Base-by-base conservation (phyloP, 2,329 filamentous ascomycete species). In the Pseudocercospora vitis region DNA sequence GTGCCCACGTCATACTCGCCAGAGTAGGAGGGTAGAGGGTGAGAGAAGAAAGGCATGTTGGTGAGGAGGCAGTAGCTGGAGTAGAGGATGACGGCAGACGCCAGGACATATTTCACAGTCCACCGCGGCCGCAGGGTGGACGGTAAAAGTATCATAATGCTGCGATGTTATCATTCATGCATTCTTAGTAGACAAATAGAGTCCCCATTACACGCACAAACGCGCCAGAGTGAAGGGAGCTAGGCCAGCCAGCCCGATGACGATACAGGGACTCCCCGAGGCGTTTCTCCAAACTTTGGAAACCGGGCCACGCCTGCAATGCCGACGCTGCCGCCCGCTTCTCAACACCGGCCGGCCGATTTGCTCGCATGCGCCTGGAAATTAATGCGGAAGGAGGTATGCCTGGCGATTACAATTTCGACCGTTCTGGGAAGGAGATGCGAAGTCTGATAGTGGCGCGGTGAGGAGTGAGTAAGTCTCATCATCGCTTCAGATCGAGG, bases 1-100 rank as follows among this genome's bases (percentile, higher is more conserved):
- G 72, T 68, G 6, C 74, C 75, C 16, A 77, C 74, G 45, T 73
- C 68, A 59, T 74, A 71, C 3, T 65, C 60, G 26, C 75, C 75
- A 2, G 72, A 72, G 52, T 76, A 76, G 16, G 61, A 51, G 29
- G 75, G 75, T 14, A 77, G 66, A 12, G 69, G 68, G 29, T 67
- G 69, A 47, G 69, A 71, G 37, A 77, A 66, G n/a, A 75, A 66
- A 6, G 73, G 73, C 61, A 76, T 68, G 18, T 65, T 69, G 52
- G 72, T 64, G 3, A 74, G 58, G 21, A 72, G 63, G 55, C 71
- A 65, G 58, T 70, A 65, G 46, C 70, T 66, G 14, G 73, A 31
- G 59, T 67, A 68, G 29, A 66, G 45, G 7, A 54, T 46, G 37
- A 42, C 45, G 44, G 56, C 16, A 33, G 52, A 56, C 47, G 32